Evolutionary conservation across 495 filamentous ascomycete genomes (phyloP).

Genomic region (Lichina pygmaea): DNA sequence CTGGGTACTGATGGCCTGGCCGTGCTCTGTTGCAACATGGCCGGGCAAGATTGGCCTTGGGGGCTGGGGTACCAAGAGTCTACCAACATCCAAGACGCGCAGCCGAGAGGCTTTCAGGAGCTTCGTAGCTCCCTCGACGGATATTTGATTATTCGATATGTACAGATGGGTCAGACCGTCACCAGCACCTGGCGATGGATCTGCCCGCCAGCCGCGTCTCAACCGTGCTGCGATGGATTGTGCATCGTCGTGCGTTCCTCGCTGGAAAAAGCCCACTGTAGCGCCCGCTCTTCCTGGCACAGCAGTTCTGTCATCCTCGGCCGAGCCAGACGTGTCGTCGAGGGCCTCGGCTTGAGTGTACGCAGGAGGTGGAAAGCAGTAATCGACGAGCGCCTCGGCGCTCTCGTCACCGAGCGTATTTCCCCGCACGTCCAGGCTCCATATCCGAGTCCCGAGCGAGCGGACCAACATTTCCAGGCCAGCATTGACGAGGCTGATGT

Average conservation of each 20-base stretch:
- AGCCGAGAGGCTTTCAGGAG: not conserved
- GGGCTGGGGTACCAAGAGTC: not conserved
- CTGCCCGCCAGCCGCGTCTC: not conserved
- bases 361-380: constrained; percentile 17
- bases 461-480: constrained; percentile 25
- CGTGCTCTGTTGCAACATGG: too few relatives aligned
- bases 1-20: too few relatives aligned
- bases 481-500: constrained; percentile 25
- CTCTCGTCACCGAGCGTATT: constrained; percentile 31
- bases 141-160: constrained; percentile 1
- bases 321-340: too few relatives aligned
- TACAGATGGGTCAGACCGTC: constrained; percentile 3
- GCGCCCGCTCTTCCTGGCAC: too few relatives aligned
- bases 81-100: constrained; percentile 1
- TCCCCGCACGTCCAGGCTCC: constrained; percentile 30
- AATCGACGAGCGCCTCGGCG: constrained; percentile 21
- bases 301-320: too few relatives aligned
- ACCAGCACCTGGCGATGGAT: not conserved
- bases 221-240: too few relatives aligned
- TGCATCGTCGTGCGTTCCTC: too few relatives aligned
- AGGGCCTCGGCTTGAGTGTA: not conserved
- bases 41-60: too few relatives aligned
- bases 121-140: not conserved
- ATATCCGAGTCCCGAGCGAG: constrained; percentile 22
- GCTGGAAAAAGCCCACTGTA: too few relatives aligned